Evolutionary conservation across 768 basidiomycete species (phyloP).

Genomic region (Mycena latifolia): DNA sequence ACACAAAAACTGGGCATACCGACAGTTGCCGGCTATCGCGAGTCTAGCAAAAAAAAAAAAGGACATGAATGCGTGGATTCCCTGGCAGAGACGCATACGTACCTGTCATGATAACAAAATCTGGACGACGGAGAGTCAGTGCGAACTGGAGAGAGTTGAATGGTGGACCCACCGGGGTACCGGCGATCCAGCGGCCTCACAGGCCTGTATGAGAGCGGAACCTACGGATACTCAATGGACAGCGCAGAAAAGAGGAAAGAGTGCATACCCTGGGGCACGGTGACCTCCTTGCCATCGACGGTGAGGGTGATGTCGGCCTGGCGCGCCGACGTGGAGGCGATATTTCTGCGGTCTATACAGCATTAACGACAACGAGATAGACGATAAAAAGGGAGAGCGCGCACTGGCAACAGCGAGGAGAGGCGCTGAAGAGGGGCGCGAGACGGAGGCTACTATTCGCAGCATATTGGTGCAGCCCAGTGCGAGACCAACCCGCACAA

Average conservation of each 20-base stretch:
- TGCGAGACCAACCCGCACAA: background rate
- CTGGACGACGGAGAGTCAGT: constrained; percentile 50
- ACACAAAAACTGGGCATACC: constrained; percentile 4
- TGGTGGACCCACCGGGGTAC: constrained; percentile 74
- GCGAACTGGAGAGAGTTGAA: constrained; percentile 25
- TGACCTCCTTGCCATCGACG: constrained; percentile 97
- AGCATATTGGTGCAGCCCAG: constrained; percentile 57
- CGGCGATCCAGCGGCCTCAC: constrained; percentile 87
- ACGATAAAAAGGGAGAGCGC: constrained; percentile 1
- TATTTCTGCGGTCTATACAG: constrained; percentile 65
- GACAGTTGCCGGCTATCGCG: constrained; percentile 98
- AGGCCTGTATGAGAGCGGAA: constrained; percentile 96
- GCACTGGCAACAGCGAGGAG: constrained; percentile 58
- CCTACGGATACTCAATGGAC: constrained; percentile 58
- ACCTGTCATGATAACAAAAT: constrained; percentile 92
- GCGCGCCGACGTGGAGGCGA: constrained; percentile 74
- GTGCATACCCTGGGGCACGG: constrained; percentile 91
- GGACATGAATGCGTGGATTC: constrained; percentile 10
- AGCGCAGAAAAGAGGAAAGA: background rate
- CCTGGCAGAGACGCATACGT: constrained; percentile 33
- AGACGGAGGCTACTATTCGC: constrained; percentile 72
- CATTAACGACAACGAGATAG: constrained; percentile 21
- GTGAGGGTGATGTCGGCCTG: constrained; percentile 91
- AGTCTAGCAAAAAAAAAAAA: constrained; percentile 65
- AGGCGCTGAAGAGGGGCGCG: constrained; percentile 74